Percentiles rank a stretch among this genome's conserved stretches.
Conservation (phyloP, 768 basidiomycete species). For the Kwoniella europaea region DNA sequence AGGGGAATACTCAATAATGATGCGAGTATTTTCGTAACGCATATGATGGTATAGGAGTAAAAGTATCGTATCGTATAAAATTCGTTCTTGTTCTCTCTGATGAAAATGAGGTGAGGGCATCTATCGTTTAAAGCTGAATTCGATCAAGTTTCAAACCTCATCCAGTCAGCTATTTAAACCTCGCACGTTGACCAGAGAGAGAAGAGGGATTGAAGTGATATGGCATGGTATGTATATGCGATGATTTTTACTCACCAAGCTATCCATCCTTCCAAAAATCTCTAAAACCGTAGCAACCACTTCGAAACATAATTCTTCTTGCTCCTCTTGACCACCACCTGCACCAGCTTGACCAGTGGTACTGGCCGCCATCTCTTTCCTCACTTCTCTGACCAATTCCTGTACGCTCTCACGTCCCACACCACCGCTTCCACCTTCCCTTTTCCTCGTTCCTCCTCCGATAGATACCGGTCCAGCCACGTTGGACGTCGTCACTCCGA, state of each 20-base stretch:
- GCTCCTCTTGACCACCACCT: slow-evolving; percentile 54
- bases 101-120: neutral
- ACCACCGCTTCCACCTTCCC: slow-evolving; percentile 61
- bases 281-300: slow-evolving; percentile 89
- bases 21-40: neutral
- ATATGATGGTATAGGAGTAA: neutral
- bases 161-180: neutral
- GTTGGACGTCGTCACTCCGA: slow-evolving; percentile 64
- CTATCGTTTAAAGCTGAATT: slow-evolving; percentile 11
- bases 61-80: neutral
- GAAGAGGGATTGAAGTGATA: too few relatives aligned
- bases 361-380: slow-evolving; percentile 56
- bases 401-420: slow-evolving; percentile 59
- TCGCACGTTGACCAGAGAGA: too few relatives aligned
- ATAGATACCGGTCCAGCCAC: slow-evolving; percentile 59
- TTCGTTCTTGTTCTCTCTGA: neutral
- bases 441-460: slow-evolving; percentile 64
- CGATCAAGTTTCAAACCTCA: too few relatives aligned
- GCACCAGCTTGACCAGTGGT: slow-evolving; percentile 34
- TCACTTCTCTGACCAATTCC: slow-evolving; percentile 60
- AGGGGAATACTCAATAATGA: neutral
- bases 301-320: slow-evolving; percentile 79
- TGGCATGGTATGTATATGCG: neutral
- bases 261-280: slow-evolving; percentile 90
- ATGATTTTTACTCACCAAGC: slow-evolving; percentile 63